Evolutionary conservation across 1,284 basidiomycete genomes (phyloP).

Genomic region (Ganoderma leucocontextum): DNA sequence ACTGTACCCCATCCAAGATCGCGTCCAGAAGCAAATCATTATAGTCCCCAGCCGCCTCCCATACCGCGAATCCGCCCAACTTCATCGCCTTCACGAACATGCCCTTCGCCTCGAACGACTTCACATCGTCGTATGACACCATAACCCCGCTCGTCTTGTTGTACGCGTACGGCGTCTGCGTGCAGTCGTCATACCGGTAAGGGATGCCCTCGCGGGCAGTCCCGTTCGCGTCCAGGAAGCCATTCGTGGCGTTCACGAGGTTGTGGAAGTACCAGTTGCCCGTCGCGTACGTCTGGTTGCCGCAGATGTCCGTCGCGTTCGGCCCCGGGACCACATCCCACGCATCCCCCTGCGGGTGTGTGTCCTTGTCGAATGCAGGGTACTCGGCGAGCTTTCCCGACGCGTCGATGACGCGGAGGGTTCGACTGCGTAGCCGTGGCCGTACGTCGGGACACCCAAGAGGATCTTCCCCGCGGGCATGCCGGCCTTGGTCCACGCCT

Average conservation of each 20-base stretch:
- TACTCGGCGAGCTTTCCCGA: conserved; percentile 49
- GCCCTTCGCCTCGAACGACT: conserved; percentile 65
- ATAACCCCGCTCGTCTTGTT: conserved; percentile 55
- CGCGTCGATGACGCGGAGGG: conserved; percentile 43
- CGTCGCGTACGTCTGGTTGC: conserved; percentile 54
- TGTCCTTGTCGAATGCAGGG: conserved; percentile 47
- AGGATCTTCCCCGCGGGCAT: conserved; percentile 78
- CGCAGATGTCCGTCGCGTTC: conserved; percentile 41
- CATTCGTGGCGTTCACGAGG: conserved; percentile 50
- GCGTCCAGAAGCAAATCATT: conserved; percentile 31
- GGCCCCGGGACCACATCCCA: conserved; percentile 53
- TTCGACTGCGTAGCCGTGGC: conserved; percentile 60
- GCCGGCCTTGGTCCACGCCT: conserved; percentile 77
- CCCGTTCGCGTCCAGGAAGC: conserved; percentile 61
- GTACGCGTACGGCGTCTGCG: conserved; percentile 71
- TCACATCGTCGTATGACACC: conserved; percentile 64
- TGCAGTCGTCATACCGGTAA: conserved; percentile 63
- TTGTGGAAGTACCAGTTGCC: conserved; percentile 52
- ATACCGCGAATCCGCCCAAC: conserved; percentile 61
- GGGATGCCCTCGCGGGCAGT: conserved; percentile 52
- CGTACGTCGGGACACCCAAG: conserved; percentile 82
- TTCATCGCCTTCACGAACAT: conserved; percentile 45
- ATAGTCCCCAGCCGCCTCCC: conserved; percentile 61
- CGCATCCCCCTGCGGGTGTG: conserved; percentile 52
- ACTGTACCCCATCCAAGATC: conserved; percentile 1